Base-by-base conservation (phyloP, 768 basidiomycete genomes). In the Russula brevipes region DNA sequence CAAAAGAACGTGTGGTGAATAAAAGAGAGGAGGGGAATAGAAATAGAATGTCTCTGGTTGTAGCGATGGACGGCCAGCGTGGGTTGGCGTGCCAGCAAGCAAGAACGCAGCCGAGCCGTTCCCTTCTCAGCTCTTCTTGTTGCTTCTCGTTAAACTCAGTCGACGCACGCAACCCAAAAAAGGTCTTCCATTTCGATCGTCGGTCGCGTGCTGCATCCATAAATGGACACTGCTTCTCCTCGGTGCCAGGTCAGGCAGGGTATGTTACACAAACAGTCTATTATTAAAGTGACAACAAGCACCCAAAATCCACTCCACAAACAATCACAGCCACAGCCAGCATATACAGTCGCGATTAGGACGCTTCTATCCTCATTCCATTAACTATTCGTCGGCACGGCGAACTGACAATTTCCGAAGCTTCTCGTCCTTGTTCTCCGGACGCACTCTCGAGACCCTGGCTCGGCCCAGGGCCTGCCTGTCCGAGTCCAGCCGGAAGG, bases 401-500 rank as follows among this genome's bases (percentile, higher is more conserved):
- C 3, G n/a, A 59, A 59, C 19, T 12, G 33, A 33, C 30, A 11
- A n/a, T 52, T 9, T 44, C 58, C 5, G 33, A 8, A 8, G 46
- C 2, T 19, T 59, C 49, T 33, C 49, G 39, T 51, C 30, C 42
- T 30, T 45, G 42, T 17, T 53, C 59, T 14, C 33, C 11, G 9
- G 11, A 12, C 14, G 49, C 5, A 2, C 31, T 42, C 4, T 59
- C 58, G 12, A 17, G 11, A 16, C 11, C 9, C 5, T 35, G 50
- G 7, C n/a, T 42, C 0, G 33, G 16, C 17, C 14, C 35, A 30
- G 19, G 24, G 8, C 50, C 51, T 47, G 61, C 41, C 46, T 55
- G 54, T 36, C 35, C 36, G 14, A 49, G 42, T 47, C 45, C 58
- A 41, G 53, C 52, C 31, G 54, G 24, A 55, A 60, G 45, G 14